phyloP scores from a whole-genome alignment of 768 basidiomycete species.

The Omphalotus guepiniiformis region DNA sequence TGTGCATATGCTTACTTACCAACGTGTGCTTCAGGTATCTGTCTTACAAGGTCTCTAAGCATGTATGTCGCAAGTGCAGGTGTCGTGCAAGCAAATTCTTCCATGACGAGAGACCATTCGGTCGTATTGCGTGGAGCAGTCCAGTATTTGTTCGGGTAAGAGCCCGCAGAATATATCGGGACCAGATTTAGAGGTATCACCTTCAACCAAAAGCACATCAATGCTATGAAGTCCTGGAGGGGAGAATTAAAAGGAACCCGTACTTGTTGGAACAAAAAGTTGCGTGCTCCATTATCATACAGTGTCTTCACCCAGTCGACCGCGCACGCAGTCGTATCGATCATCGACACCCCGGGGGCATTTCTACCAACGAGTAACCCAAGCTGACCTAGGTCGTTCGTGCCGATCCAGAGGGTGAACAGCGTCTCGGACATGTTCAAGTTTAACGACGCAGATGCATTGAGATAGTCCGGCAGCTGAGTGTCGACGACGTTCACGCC shows the following conservation, averaged over 20 bases:
- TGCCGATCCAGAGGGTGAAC: conserved; percentile 36
- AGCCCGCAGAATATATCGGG: conserved; percentile 25
- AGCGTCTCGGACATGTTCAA: conserved; percentile 26
- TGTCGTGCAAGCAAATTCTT: conserved; percentile 24
- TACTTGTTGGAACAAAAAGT: conserved; percentile 37
- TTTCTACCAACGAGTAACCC: conserved; percentile 24
- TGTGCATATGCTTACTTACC: conserved; percentile 22
- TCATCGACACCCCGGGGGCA: conserved; percentile 27
- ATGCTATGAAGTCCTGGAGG: conserved; percentile 20
- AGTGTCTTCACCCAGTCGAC: conserved; percentile 30
- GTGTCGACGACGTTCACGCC: conserved; percentile 27
- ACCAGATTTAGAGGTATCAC: conserved; percentile 29
- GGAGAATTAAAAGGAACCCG: conserved; percentile 7
- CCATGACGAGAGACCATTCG: conserved; percentile 31
- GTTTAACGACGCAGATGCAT: conserved; percentile 21
- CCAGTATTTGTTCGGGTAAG: conserved; percentile 27
- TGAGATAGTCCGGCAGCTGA: conserved; percentile 28
- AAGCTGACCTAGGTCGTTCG: conserved; percentile 25
- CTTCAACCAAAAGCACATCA: too few relatives aligned
- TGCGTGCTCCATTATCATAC: conserved; percentile 30
- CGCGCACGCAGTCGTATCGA: conserved; percentile 28
- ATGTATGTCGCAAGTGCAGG: conserved; percentile 28
- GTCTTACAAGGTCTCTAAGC: conserved; percentile 25
- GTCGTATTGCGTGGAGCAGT: conserved; percentile 26
- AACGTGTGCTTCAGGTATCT: conserved; percentile 33